Percentiles rank a stretch among this genome's conserved stretches.
Evolutionary conservation across 2,329 filamentous ascomycete genomes (phyloP).

Genomic region (Fusarium udum): DNA sequence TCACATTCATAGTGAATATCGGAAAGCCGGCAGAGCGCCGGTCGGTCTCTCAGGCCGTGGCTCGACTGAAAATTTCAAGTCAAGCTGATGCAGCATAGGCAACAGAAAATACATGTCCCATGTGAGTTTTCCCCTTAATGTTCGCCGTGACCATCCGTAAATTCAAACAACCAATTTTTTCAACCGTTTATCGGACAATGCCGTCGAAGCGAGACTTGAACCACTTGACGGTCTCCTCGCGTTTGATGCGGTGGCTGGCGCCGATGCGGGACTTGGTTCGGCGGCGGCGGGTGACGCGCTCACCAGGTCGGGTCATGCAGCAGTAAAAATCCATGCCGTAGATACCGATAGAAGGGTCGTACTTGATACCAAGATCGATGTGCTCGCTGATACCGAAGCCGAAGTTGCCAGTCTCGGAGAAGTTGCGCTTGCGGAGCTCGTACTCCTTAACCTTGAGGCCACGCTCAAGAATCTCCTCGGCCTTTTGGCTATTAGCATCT

Average conservation of each 20-base stretch:
- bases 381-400: constrained; percentile 99
- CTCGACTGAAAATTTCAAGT: constrained; percentile 64
- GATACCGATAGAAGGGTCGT: constrained; percentile 97
- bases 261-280: constrained; percentile 89
- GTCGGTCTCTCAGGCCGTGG: constrained; percentile 79
- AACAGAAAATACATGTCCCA: constrained; percentile 54
- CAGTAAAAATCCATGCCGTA: constrained; percentile 99
- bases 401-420: constrained; percentile 99
- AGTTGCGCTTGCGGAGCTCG: constrained; percentile 99
- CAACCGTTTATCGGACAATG: constrained; percentile 88
- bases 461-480: constrained; percentile 99
- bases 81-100: constrained; percentile 62
- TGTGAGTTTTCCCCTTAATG: constrained; percentile 48
- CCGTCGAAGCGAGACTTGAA: constrained; percentile 92
- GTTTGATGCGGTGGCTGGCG: constrained; percentile 90
- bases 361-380: constrained; percentile 99
- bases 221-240: constrained; percentile 97
- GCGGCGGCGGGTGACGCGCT: constrained; percentile 95
- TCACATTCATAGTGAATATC: constrained; percentile 53
- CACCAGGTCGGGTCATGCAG: constrained; percentile 99
- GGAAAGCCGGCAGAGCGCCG: constrained; percentile 72
- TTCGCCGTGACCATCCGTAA: constrained; percentile 55
- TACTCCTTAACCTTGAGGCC: constrained; percentile 99
- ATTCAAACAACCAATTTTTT: constrained; percentile 42
- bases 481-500: constrained; percentile 58